These are phyloP conservation scores for Clarireedia paspali DNA, from an alignment of 2,329 filamentous ascomycete species.

Conservation along the genomic window DNA sequence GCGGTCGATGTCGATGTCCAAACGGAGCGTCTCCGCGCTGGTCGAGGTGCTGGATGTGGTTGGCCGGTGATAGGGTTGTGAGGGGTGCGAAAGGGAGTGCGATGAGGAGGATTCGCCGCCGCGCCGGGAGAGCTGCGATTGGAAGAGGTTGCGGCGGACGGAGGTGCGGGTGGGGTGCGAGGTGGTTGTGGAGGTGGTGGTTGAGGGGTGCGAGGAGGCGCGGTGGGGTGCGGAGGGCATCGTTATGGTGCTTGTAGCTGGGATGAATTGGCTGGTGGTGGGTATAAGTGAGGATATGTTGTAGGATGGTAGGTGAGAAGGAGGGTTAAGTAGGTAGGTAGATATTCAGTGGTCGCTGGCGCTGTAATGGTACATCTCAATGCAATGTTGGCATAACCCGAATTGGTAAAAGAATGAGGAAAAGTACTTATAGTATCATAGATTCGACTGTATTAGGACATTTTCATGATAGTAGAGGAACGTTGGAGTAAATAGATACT, in stretches of 20 bases:
- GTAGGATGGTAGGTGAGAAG: background rate
- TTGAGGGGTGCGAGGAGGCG: background rate
- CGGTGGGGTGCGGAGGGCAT: background rate
- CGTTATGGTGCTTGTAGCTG: no score
- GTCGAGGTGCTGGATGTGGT: conserved; percentile 39
- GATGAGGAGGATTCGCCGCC: conserved; percentile 10
- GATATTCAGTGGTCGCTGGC: background rate
- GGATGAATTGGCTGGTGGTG: background rate
- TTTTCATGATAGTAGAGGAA: no score
- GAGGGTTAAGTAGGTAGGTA: background rate
- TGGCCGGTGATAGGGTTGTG: conserved; percentile 47
- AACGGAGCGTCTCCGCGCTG: conserved; percentile 40
- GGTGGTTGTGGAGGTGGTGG: background rate
- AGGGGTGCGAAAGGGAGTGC: conserved; percentile 46
- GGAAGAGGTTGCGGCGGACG: conserved; percentile 8
- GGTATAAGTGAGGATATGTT: background rate
- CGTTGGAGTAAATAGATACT: no score
- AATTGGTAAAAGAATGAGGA: no score
- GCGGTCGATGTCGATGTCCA: conserved; percentile 30
- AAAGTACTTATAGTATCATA: no score
- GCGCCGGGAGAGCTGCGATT: conserved; percentile 14
- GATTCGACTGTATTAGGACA: no score
- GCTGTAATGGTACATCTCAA: no score
- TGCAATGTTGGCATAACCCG: no score
- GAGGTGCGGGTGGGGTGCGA: conserved; percentile 1